Evolutionary conservation across 257 asterid genomes (phyloP), one percentile per base, ranked within the genome.

Genomic region (Jacaranda mimosifolia): DNA sequence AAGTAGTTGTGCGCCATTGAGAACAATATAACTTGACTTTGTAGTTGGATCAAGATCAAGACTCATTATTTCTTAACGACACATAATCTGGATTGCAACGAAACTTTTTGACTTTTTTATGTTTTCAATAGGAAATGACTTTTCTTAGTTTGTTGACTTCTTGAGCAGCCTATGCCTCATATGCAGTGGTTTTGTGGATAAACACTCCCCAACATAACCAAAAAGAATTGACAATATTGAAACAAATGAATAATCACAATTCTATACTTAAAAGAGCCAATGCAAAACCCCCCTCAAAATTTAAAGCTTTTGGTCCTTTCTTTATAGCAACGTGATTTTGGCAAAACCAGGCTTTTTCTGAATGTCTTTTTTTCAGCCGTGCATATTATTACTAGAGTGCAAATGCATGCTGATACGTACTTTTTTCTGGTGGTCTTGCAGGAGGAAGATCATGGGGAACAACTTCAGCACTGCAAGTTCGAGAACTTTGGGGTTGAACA

Each of bases 401-500:
- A 52, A 52, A 52, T 10, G 26, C 60, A 26, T 21, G 66, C 3
- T 21, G 66, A 63, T 63, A 7, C 4, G 36, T 19, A 45, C 18
- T 19, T 32, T 14, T 10, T 63, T 64, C 4, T 3, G 0, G 10
- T 63, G 32, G 60, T 66, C 6, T 56, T 77, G 48, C 68, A 70
- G 77, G 58, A 18, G 39, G 46, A 73, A 45, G 59, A 74, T 45
- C 60, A 52, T 7, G 53, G 56, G 4, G 73, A 68, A 48, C 6
- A 77, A 36, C 11, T 62, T 2, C 62, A 64, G 19, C 32, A 18
- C 12, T 42, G 65, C 78, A 87, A 76, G 77, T 59, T 59, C 11
- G 81, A 70, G 76, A 52, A 26, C 51, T 66, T 55, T 1, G 69
- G 46, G 5, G 74, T 48, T 7, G 52, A 35, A 14, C 53, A 69